Base-by-base conservation (phyloP, 768 basidiomycete species). In the Amanita molliuscula region DNA sequence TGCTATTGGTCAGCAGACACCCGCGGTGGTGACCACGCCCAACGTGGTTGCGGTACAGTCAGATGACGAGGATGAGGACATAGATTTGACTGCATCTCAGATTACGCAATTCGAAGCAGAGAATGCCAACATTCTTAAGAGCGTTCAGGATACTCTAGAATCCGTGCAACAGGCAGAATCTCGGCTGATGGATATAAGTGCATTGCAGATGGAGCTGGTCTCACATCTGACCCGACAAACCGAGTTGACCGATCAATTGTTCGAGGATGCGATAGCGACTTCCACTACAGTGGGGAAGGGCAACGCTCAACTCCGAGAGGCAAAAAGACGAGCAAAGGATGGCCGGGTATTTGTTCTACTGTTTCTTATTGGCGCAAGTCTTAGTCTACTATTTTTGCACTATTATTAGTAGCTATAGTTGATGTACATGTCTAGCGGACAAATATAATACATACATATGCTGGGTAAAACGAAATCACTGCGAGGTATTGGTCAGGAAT, bases 101-200 rank as follows among this genome's bases (percentile, higher is more conserved):
- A 88, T 96, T 48, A 80, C 89, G 61, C 89, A 91, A 62, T 97
- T 97, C 62, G 92, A 96, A 67, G 70, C 77, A 8, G 95, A 98
- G 65, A 97, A 97, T 61, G 84, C 88, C 38, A 78, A 79, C 49
- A 85, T 98, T 46, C 67, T 98, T 33, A 82, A 82, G 56, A 77
- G 77, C 43, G 90, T 90, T 43, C 88, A 94, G 62, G 82, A 89
- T 54, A 88, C 85, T 5, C 74, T 98, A 28, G 84, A 85, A 56
- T 83, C 89, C 3, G 89, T 99, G 29, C 87, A 94, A 60, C 83
- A 84, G 61, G 95, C 95, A 21, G 95, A 99, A 62, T 81, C 88
- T 40, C 81, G 88, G 29, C 67, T 99, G 50, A 75, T 93, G 70
- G 95, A 98, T 60, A 97, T 99, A 59, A 88, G 88, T 58, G 77